A percentile compares a stretch with the other conserved stretches of the same genome.
phyloP scores from a whole-genome alignment of 768 basidiomycete genomes.

The Termitomyces sp. region DNA sequence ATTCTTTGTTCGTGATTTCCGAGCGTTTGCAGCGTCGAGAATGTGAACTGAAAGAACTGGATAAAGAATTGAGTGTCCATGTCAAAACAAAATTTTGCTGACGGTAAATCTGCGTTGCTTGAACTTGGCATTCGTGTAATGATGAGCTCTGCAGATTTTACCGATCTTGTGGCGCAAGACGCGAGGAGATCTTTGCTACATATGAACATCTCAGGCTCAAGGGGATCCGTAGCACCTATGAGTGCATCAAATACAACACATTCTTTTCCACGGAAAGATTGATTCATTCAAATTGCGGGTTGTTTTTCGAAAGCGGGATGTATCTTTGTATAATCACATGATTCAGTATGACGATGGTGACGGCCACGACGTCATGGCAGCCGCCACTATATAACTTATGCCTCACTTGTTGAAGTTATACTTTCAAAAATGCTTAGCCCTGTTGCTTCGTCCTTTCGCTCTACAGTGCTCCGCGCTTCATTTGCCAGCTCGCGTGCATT shows the following conservation, averaged over 20 bases:
- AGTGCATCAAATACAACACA: too few species aligned
- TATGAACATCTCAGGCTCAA: too few species aligned
- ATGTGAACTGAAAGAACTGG: too few species aligned
- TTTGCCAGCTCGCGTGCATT: conserved; percentile 19
- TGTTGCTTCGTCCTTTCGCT: conserved; percentile 8
- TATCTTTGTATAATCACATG: background rate
- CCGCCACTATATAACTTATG: background rate
- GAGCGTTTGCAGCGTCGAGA: too few species aligned
- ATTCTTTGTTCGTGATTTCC: too few species aligned
- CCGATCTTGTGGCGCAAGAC: too few species aligned
- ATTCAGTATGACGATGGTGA: conserved; percentile 8
- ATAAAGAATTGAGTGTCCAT: too few species aligned
- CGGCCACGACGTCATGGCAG: conserved; percentile 6
- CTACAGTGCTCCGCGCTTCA: conserved; percentile 8
- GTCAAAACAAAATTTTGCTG: background rate
- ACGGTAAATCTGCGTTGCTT: background rate
- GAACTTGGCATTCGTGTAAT: too few species aligned
- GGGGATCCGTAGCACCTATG: too few species aligned
- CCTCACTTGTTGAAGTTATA: background rate
- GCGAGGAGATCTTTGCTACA: background rate
- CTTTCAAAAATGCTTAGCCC: conserved; percentile 6
- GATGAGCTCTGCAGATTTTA: background rate
- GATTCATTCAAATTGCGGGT: too few species aligned
- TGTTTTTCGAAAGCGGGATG: too few species aligned
- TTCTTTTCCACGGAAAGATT: too few species aligned